These are phyloP conservation scores for Oehlia diaphana DNA, from an alignment of 192 early-diverging fungal genomes.

Conservation along the genomic window DNA sequence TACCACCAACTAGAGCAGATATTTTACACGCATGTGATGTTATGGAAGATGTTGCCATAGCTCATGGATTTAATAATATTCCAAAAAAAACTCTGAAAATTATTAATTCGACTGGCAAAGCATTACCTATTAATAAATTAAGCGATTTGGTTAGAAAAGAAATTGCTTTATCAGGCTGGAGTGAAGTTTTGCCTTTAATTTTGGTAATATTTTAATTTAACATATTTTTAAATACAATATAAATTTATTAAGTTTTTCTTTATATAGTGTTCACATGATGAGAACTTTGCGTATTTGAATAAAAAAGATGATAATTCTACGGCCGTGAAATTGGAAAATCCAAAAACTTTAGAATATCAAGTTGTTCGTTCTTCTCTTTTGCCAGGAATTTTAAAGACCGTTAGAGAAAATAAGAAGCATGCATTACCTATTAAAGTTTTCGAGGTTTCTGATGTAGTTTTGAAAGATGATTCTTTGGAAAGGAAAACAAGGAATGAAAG, in stretches of 20 bases:
- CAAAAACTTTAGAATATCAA: slow-evolving; percentile 88
- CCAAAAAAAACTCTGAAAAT: slow-evolving; percentile 76
- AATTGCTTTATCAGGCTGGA: slow-evolving; percentile 88
- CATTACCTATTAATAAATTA: slow-evolving; percentile 92
- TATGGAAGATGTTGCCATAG: slow-evolving; percentile 97
- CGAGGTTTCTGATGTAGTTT: slow-evolving; percentile 92
- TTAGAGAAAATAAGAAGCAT: slow-evolving; percentile 83
- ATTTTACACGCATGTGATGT: slow-evolving; percentile 97
- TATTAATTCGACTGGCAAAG: slow-evolving; percentile 80
- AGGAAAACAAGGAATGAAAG: slow-evolving; percentile 87
- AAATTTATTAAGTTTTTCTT: slow-evolving; percentile 34
- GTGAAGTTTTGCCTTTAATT: slow-evolving; percentile 90
- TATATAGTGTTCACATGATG: slow-evolving; percentile 93
- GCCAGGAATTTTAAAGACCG: slow-evolving; percentile 92
- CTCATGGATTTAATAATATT: slow-evolving; percentile 96
- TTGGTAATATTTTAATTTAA: slow-evolving; percentile 55
- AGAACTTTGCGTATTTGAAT: slow-evolving; percentile 90
- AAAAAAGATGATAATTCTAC: slow-evolving; percentile 74
- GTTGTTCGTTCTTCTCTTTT: slow-evolving; percentile 91
- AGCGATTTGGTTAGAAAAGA: slow-evolving; percentile 83
- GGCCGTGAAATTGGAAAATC: slow-evolving; percentile 88
- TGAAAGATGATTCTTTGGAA: slow-evolving; percentile 83
- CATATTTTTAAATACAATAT: neutral
- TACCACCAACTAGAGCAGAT: slow-evolving; percentile 91
- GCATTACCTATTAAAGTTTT: slow-evolving; percentile 92